Base-by-base conservation (phyloP, 441 rosid genomes). In the Populus hybrid region DNA sequence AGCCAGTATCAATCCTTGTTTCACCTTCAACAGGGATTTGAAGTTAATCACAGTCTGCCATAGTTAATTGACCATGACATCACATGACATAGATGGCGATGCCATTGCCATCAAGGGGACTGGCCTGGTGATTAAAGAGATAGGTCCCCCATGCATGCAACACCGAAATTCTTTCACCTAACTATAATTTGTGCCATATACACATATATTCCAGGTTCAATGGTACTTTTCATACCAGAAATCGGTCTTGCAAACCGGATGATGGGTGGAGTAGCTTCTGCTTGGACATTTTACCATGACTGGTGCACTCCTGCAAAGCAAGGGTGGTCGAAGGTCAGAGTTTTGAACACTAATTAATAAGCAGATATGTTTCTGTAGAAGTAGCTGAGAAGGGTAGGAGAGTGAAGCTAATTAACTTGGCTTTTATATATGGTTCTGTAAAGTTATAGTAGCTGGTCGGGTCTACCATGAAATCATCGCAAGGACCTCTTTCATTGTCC, bases 81-180 rank as follows among this genome's bases (percentile, higher is more conserved):
- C 81, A 72, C 35, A 71, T 34, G 40, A 59, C 30, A 68, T 50
- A 21, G 16, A 59, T 36, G 26, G 63, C 70, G 79, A 59, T 71
- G 26, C 77, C 75, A 79, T 4, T 67, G 66, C 11, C 42, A 42
- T 63, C 18, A 7, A 57, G 21, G 6, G 32, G 57, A 59, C 64
- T n/a, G 73, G 42, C 16, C 67, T 34, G 67, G 64, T 67, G 46
- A 66, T 26, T 61, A 50, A 68, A 59, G 80, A 14, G 72, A 19
- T n/a, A 53, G 82, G 84, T 30, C 83, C 87, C 87, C 82, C 75
- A 2, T 38, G 77, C 75, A 77, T 71, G 57, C 5, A 14, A 30
- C 67, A 32, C 30, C 23, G 74, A 40, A 40, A 2, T 40, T 40
- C 46, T 40, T 40, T 40, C 46, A 40, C 46, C 46, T 9, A 40